Conservation (phyloP, 2,329 filamentous ascomycete species). For the Aspergillus pseudoterreus region DNA sequence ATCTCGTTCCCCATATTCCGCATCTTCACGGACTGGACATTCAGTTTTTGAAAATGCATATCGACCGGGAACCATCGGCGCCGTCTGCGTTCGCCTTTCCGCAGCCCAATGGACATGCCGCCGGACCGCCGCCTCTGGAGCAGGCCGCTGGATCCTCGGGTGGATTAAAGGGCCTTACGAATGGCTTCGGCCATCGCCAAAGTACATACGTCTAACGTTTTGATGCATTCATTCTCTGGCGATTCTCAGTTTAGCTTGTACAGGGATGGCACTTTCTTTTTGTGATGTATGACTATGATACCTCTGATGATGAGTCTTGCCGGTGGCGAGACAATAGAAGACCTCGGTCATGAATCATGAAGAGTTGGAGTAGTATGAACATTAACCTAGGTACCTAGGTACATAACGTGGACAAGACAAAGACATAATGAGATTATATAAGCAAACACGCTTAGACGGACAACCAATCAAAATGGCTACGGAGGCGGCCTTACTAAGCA, state of each 20-base stretch:
- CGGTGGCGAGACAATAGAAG: slow-evolving; percentile 14
- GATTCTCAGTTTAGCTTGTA: slow-evolving; percentile 19
- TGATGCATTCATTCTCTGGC: slow-evolving; percentile 17
- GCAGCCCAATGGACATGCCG: slow-evolving; percentile 30
- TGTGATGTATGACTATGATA: slow-evolving; percentile 43
- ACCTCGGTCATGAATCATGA: neutral
- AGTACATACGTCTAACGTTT: slow-evolving; percentile 40
- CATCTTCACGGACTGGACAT: slow-evolving; percentile 44
- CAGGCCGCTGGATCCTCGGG: slow-evolving; percentile 14
- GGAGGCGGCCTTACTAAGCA: neutral
- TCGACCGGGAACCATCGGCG: slow-evolving; percentile 33
- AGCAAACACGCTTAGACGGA: neutral
- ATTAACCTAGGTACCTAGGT: too few species aligned
- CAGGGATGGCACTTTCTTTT: slow-evolving; percentile 26
- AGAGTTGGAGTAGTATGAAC: too few species aligned
- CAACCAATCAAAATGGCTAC: neutral
- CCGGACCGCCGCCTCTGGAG: slow-evolving; percentile 18
- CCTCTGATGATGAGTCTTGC: slow-evolving; percentile 26
- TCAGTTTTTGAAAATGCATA: slow-evolving; percentile 39
- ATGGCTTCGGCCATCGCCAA: slow-evolving; percentile 34
- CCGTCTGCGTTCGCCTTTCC: slow-evolving; percentile 12
- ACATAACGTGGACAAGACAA: neutral
- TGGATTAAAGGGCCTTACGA: slow-evolving; percentile 29
- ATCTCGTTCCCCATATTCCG: slow-evolving; percentile 46
- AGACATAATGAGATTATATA: slow-evolving; percentile 3